Evolutionary conservation across 2,329 filamentous ascomycete genomes (phyloP).

Genomic region (Sporothrix pallida): DNA sequence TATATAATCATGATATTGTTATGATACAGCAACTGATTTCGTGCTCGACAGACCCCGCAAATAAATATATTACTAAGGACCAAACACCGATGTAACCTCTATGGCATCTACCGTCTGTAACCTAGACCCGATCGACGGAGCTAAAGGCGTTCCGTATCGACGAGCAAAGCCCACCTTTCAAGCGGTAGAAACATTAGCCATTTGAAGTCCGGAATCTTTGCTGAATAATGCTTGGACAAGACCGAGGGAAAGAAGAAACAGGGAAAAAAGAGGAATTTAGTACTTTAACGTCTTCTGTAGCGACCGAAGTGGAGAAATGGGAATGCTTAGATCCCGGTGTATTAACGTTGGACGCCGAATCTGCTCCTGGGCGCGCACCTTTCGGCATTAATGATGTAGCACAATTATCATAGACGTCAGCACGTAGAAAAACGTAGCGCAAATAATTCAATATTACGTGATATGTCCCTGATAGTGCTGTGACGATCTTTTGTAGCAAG

Average conservation of each 20-base stretch:
- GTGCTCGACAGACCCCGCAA: not conserved
- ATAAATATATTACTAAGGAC: slow-evolving; percentile 1
- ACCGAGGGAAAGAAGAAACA: not conserved
- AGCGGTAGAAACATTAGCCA: not conserved
- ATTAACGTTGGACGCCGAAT: not conserved
- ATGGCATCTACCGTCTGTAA: not conserved
- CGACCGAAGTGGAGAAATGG: not conserved
- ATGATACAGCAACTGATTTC: not conserved
- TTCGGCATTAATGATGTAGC: not conserved
- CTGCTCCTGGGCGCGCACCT: not conserved
- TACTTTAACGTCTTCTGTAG: not conserved
- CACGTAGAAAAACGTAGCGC: not conserved
- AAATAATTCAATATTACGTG: not conserved
- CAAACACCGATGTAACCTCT: not conserved
- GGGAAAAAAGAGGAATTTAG: not conserved
- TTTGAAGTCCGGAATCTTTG: not conserved
- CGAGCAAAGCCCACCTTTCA: not conserved
- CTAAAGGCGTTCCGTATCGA: not conserved
- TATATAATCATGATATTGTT: not conserved
- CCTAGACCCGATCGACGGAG: not conserved
- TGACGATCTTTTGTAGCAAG: not conserved
- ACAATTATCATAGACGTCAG: not conserved
- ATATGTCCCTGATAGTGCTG: not conserved
- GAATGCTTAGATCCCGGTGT: not conserved
- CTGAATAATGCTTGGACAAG: not conserved